These are phyloP conservation scores for Pyrus hybrid DNA, from an alignment of 331 rosid genomes.

Conservation along the genomic window DNA sequence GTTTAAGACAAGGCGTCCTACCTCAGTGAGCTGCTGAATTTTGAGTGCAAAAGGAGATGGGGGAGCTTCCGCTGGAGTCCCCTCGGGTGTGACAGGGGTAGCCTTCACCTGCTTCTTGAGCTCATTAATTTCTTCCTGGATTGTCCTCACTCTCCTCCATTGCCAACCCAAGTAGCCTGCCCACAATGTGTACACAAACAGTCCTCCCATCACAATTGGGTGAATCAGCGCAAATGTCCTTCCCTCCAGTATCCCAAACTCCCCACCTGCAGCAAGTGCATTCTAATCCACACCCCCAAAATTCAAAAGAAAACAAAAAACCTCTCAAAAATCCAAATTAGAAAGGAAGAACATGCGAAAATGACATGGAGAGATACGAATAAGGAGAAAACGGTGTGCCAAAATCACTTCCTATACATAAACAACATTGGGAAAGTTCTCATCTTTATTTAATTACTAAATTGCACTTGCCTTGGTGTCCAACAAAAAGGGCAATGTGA, in stretches of 20 bases:
- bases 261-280: slow-evolving; percentile 73
- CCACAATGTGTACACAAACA: slow-evolving; percentile 70
- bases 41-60: slow-evolving; percentile 54
- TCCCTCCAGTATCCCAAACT: slow-evolving; percentile 74
- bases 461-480: slow-evolving; percentile 33
- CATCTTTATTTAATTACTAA: not conserved
- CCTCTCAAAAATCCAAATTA: too few relatives aligned
- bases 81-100: slow-evolving; percentile 50
- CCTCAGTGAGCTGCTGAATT: slow-evolving; percentile 83
- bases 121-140: slow-evolving; percentile 64
- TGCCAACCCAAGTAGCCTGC: slow-evolving; percentile 92
- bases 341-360: too few relatives aligned
- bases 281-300: slow-evolving; percentile 22
- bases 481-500: slow-evolving; percentile 56
- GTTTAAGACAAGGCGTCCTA: too few relatives aligned
- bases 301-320: not conserved
- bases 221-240: slow-evolving; percentile 68
- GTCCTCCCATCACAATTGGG: slow-evolving; percentile 60
- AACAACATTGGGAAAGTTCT: too few relatives aligned
- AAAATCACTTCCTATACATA: too few relatives aligned
- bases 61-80: slow-evolving; percentile 40
- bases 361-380: too few relatives aligned
- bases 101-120: slow-evolving; percentile 73
- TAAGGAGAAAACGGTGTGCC: too few relatives aligned
- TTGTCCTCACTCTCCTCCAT: slow-evolving; percentile 65